Percentiles rank a stretch among this genome's conserved stretches.
phyloP scores from a whole-genome alignment of 2,329 filamentous ascomycete genomes.

The Cladosporium austrohemisphaericum region DNA sequence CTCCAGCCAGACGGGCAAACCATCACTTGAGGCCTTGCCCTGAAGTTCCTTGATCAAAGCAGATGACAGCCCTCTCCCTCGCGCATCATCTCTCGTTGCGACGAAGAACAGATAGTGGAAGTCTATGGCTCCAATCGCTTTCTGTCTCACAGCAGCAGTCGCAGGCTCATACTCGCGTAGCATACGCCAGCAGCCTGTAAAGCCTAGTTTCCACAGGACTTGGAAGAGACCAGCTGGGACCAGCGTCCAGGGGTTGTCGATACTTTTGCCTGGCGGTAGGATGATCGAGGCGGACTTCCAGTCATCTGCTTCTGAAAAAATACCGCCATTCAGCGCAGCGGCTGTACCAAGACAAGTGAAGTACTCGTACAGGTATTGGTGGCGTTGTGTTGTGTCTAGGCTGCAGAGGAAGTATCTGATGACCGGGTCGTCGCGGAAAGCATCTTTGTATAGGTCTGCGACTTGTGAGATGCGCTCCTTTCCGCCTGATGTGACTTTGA shows the following conservation, averaged over 20 bases:
- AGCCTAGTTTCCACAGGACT: conserved; percentile 20
- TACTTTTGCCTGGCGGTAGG: conserved; percentile 24
- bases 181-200: conserved; percentile 24
- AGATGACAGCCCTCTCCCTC: conserved; percentile 24
- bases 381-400: conserved; percentile 13
- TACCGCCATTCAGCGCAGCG: conserved; percentile 22
- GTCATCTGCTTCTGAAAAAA: conserved; percentile 23
- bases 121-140: conserved; percentile 14
- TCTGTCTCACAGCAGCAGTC: conserved; percentile 19
- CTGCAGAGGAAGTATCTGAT: conserved; percentile 23
- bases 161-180: conserved; percentile 23
- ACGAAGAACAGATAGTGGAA: conserved; percentile 29
- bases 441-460: neutral
- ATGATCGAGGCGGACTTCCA: conserved; percentile 22
- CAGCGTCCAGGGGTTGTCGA: conserved; percentile 24
- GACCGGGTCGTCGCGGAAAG: conserved; percentile 25
- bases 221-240: conserved; percentile 22
- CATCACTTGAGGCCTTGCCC: conserved; percentile 14
- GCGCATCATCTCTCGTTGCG: conserved; percentile 19
- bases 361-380: conserved; percentile 22
- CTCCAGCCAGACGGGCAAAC: conserved; percentile 27
- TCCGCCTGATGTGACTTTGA: neutral
- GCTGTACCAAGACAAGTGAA: conserved; percentile 22
- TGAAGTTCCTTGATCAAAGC: conserved; percentile 20
- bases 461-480: neutral